Conservation (phyloP, 176 grass and related monocot genomes). For the Oropetium thomaeum region DNA sequence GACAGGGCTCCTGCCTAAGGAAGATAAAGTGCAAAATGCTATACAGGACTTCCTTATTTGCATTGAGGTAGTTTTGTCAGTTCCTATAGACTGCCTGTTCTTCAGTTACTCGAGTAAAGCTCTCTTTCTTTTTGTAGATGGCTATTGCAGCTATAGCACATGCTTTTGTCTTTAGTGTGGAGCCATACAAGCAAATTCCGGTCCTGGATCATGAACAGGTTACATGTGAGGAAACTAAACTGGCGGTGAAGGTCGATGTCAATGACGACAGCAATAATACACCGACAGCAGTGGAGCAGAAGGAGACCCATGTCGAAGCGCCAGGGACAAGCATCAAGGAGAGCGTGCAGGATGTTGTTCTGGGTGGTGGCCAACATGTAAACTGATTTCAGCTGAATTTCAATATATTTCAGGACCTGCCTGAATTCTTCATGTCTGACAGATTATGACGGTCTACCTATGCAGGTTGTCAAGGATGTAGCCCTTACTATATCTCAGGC, state of each 20-base stretch:
- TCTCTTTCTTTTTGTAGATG: constrained; percentile 61
- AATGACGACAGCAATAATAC: neutral
- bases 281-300: constrained; percentile 37
- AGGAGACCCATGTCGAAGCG: constrained; percentile 58
- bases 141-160: constrained; percentile 64
- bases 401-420: neutral
- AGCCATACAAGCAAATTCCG: constrained; percentile 52
- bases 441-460: neutral
- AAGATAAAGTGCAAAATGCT: constrained; percentile 64
- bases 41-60: constrained; percentile 91
- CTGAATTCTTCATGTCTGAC: neutral
- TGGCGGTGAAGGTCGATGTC: constrained; percentile 42
- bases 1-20: constrained; percentile 60
- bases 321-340: constrained; percentile 77
- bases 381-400: neutral
- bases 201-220: constrained; percentile 30
- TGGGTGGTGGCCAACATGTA: constrained; percentile 74
- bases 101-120: constrained; percentile 5
- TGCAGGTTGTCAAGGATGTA: constrained; percentile 82
- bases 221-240: constrained; percentile 38
- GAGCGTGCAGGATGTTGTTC: constrained; percentile 82
- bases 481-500: constrained; percentile 79
- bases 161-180: constrained; percentile 67
- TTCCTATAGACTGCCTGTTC: neutral
- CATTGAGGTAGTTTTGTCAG: constrained; percentile 51